Base-by-base conservation (phyloP, 2,329 filamentous ascomycete species). In the Fulvia fulva region DNA sequence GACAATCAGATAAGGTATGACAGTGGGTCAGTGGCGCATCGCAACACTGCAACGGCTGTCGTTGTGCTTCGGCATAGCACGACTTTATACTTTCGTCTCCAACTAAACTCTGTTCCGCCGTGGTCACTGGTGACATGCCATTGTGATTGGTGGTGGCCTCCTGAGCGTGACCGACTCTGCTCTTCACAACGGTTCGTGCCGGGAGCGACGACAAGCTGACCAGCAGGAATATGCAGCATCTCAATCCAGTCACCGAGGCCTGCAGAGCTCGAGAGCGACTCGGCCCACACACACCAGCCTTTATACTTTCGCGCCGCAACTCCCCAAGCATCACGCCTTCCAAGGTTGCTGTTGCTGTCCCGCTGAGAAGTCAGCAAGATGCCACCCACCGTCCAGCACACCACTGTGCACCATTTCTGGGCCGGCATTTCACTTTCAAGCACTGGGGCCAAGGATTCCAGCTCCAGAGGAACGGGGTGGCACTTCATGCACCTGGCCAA, bases 91-190 rank as follows among this genome's bases (percentile, higher is more conserved):
- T 32, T 51, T 51, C 49, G 23, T 51, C 30, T 9, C 28, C 26
- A 51, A 37, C 19, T 26, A 25, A 53, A 53, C 51, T 53, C 51
- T 53, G 23, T 53, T 41, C 25, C 19, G 21, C 41, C 32, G n/a
- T n/a, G 22, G 14, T 16, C 34, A 14, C 9, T 12, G 5, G 16
- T 26, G 3, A n/a, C n/a, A n/a, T n/a, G 21, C 9, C n/a, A 6
- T 34, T 41, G 21, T 44, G 8, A 53, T 53, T 53, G 21, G 51
- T 3, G 16, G 16, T 43, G 34, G 51, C n/a, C 32, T n/a, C 9
- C 14, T 14, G 9, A 53, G 51, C 32, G 19, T 47, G 44, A 47
- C 44, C 44, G 8, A 11, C 5, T 47, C 44, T n/a, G 12, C n/a
- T 47, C 44, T 47, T 47, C 44, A 25, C 44, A 25, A 50, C 47